phyloP scores from a whole-genome alignment of 148 eudicot genomes.

The Pharnaceum exiguum region DNA sequence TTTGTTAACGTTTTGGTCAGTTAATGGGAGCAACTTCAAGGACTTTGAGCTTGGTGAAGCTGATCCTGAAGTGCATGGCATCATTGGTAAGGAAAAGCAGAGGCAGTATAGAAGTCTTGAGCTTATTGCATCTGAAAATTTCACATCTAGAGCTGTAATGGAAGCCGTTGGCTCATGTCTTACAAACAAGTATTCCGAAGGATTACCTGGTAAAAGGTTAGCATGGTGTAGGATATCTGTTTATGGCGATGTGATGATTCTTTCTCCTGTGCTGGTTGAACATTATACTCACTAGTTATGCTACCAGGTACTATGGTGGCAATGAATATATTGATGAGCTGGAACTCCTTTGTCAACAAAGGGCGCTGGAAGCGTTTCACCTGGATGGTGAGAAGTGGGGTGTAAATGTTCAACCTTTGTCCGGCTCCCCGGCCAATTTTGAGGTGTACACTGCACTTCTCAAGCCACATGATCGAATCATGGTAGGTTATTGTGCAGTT shows the following conservation, averaged over 20 bases:
- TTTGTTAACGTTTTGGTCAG: slow-evolving; percentile 24
- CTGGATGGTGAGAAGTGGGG: slow-evolving; percentile 78
- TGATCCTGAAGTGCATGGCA: slow-evolving; percentile 67
- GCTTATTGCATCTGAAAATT: slow-evolving; percentile 94
- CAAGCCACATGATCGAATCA: slow-evolving; percentile 86
- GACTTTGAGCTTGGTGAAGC: slow-evolving; percentile 59
- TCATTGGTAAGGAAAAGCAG: slow-evolving; percentile 73
- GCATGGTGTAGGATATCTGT: neutral
- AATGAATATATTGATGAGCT: slow-evolving; percentile 84
- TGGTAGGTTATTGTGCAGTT: slow-evolving; percentile 37
- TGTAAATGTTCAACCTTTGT: slow-evolving; percentile 90
- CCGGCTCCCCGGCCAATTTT: slow-evolving; percentile 95
- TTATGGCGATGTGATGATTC: neutral
- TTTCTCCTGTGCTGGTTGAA: neutral
- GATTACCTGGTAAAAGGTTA: slow-evolving; percentile 91
- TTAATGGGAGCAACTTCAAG: slow-evolving; percentile 53
- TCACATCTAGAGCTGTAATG: slow-evolving; percentile 90
- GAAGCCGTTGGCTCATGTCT: slow-evolving; percentile 92
- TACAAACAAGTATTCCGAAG: slow-evolving; percentile 92
- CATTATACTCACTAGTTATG: neutral
- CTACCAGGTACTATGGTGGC: slow-evolving; percentile 80
- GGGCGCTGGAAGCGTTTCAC: slow-evolving; percentile 85
- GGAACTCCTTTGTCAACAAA: slow-evolving; percentile 68
- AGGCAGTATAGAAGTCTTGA: slow-evolving; percentile 69
- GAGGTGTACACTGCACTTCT: slow-evolving; percentile 90